Evolutionary conservation across 2,329 filamentous ascomycete genomes (phyloP).

Genomic region (Neobulgaria alba): DNA sequence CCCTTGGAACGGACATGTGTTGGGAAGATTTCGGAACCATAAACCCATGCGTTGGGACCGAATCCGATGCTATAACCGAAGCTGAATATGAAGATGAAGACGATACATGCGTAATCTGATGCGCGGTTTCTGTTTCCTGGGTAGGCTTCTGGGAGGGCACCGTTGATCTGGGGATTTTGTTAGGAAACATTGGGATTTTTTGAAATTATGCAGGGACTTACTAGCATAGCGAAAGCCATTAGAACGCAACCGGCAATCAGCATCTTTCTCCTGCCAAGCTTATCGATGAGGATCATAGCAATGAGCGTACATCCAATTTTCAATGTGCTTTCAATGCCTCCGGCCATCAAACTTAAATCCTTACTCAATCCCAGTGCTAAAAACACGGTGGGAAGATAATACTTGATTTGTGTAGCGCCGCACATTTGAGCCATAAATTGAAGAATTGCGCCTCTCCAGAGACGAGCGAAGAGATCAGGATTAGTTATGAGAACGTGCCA

Average conservation of each 20-base stretch:
- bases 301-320: constrained; percentile 48
- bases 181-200: background rate
- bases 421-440: constrained; percentile 55
- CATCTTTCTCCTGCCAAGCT: constrained; percentile 40
- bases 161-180: constrained; percentile 35
- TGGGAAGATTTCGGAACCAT: constrained; percentile 52
- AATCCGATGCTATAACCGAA: constrained; percentile 50
- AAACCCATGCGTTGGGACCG: constrained; percentile 49
- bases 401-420: constrained; percentile 51
- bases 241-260: constrained; percentile 40
- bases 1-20: constrained; percentile 47
- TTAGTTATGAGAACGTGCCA: constrained; percentile 37
- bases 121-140: constrained; percentile 39
- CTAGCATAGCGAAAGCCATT: constrained; percentile 46
- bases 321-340: constrained; percentile 47
- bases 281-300: constrained; percentile 49
- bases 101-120: constrained; percentile 42
- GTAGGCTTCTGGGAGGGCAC: constrained; percentile 41
- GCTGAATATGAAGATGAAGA: constrained; percentile 50
- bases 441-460: constrained; percentile 48
- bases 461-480: constrained; percentile 38
- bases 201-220: constrained; percentile 25
- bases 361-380: constrained; percentile 40
- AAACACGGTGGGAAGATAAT: constrained; percentile 48
- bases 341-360: constrained; percentile 41